Evolutionary conservation across 352 stramenopile species (phyloP).

Genomic region (Phytophthora meadii): DNA sequence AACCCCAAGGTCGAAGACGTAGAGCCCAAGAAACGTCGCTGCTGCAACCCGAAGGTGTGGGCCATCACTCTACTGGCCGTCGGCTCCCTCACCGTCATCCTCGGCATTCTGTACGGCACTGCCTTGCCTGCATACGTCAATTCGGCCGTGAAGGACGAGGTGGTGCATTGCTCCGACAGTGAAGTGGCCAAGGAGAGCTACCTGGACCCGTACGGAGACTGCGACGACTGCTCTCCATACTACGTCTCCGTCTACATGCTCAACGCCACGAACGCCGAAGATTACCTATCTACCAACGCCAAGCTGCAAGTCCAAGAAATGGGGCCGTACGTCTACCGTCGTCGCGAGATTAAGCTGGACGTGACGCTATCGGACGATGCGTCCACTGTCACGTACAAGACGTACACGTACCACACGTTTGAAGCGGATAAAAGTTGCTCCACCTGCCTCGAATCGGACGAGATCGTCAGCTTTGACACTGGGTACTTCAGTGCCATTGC

Average conservation of each 20-base stretch:
- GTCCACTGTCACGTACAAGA: constrained; percentile 74
- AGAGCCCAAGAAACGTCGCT: constrained; percentile 24
- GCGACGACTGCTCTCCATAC: constrained; percentile 78
- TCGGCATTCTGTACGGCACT: constrained; percentile 60
- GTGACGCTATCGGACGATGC: constrained; percentile 60
- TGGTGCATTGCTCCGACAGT: constrained; percentile 45
- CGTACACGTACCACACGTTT: constrained; percentile 82
- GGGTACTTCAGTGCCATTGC: constrained; percentile 79
- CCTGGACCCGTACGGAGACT: constrained; percentile 72
- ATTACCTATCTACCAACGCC: constrained; percentile 47
- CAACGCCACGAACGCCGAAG: constrained; percentile 82
- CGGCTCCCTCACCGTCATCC: constrained; percentile 46
- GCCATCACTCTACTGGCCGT: constrained; percentile 42
- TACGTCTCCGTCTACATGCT: constrained; percentile 76
- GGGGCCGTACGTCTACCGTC: constrained; percentile 76
- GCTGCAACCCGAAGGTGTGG: constrained; percentile 39
- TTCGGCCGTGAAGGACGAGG: constrained; percentile 42
- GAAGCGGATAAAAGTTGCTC: constrained; percentile 50
- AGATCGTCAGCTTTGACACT: constrained; percentile 62
- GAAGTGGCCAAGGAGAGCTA: constrained; percentile 54
- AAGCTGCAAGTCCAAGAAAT: constrained; percentile 74
- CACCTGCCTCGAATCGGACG: constrained; percentile 58
- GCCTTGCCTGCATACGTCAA: constrained; percentile 61
- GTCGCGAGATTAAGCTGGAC: constrained; percentile 66
- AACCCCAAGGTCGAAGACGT: constrained; percentile 37